Evolutionary conservation across 176 grass and related monocot species (phyloP), one percentile per base, ranked within the genome.

Genomic region (Bolboschoenus planiculmis): DNA sequence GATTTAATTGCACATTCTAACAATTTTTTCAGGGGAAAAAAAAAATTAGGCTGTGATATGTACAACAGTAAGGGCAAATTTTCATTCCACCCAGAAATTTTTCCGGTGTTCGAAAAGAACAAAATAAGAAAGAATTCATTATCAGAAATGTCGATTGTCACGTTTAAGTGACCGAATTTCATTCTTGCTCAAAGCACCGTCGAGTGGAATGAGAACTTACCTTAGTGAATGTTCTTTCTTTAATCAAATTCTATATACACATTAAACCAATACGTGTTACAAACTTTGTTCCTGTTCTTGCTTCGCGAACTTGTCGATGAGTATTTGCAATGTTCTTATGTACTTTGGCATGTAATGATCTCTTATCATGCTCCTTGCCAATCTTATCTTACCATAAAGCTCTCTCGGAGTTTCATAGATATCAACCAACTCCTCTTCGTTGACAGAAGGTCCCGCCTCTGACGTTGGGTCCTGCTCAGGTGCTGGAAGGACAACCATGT

Each of bases 321-420:
- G 33, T 35, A 87, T 66, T 84, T 93, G 89, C 83, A 99, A 87
- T 82, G 89, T 93, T 73, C 62, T 90, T 13, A 92, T 93, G 61
- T 99, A 99, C 57, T 84, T 85, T 35, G 91, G 91, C 97, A 99
- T 99, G 85, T 99, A 99, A 83, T 99, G 97, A 30, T 99, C 93
- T 54, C 83, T 35, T 77, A 99, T 84, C 93, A 99, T 99, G 61
- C 86, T 87, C 78, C 88, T 82, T 4, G 93, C 91, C 33, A 99
- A 78, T 7, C 93, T 85, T 74, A 99, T 92, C 85, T 96, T 96
- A 39, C 93, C 81, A 66, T 99, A 99, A 78, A 96, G 51, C 57
- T 96, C 80, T 24, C 91, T 85, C 51, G 93, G 91, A 67, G 93
- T 93, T 83, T 89, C 86, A 53, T 99, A 99, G 46, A 99, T 79